Evolutionary conservation across 129 eudicot genomes (phyloP), one percentile per base, ranked within the genome.

Genomic region (Escallonia rubra): DNA sequence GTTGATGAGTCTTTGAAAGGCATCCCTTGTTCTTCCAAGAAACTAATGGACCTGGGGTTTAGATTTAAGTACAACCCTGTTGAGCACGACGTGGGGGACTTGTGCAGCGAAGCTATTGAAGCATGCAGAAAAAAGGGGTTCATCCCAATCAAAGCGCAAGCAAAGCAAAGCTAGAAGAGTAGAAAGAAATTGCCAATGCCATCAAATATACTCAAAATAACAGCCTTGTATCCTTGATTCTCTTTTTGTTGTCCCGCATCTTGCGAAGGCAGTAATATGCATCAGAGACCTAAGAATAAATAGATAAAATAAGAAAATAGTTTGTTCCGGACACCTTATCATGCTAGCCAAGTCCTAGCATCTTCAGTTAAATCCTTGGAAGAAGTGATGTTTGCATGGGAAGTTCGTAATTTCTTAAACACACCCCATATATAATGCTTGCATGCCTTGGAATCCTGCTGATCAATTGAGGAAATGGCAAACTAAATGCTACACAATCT

Each of bases 401-500:
- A n/a, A n/a, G n/a, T n/a, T n/a, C n/a, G n/a, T n/a, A n/a, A n/a
- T n/a, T n/a, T n/a, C n/a, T n/a, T n/a, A n/a, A n/a, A 76, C 54
- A 76, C 64, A 61, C 65, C 70, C 76, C 76, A 70, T 3, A 76
- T 43, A 64, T 76, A 70, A n/a, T n/a, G n/a, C n/a, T 40, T 15
- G 44, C 14, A 47, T 76, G 38, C 63, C 72, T 13, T 70, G 72
- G 6, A 76, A 70, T 70, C 63, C 81, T 76, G 71, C 61, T 63
- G 46, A 52, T 61, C 8, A 39, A 52, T 8, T 57, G 13, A 58
- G 64, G 51, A 43, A 8, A 0, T 4, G 16, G 15, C 9, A 45
- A 64, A 38, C 43, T 23, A 23, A 41, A 40, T 5, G 16, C 38
- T 11, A 4, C 2, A 5, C 23, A 61, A 41, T 23, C 43, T 58